Percentiles rank a stretch among this genome's conserved stretches.
These are phyloP conservation scores for Dictyostelium purpureum DNA, from an alignment of 78 protist genomes.

Conservation along the genomic window DNA sequence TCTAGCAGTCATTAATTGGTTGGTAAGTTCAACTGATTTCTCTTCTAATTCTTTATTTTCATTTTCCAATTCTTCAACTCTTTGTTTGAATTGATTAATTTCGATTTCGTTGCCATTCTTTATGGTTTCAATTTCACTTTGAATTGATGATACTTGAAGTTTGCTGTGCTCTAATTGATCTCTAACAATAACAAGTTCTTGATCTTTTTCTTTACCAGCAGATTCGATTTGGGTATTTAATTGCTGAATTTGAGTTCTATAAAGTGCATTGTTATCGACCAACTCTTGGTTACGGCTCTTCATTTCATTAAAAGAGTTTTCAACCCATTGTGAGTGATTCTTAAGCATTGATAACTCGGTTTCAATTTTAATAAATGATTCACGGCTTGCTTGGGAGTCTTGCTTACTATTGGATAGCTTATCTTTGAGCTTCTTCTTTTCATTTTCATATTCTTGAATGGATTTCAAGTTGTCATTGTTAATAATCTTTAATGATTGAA, in stretches of 20 bases:
- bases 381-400: neutral
- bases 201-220: neutral
- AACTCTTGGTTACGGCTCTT: constrained; percentile 47
- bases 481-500: neutral
- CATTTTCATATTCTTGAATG: neutral
- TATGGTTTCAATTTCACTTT: neutral
- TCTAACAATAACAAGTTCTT: neutral
- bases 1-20: neutral
- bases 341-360: constrained; percentile 22
- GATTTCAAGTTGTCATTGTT: neutral
- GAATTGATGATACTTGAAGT: neutral
- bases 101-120: neutral
- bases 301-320: constrained; percentile 23
- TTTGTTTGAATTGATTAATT: neutral
- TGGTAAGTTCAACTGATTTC: neutral
- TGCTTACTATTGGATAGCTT: neutral
- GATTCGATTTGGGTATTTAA: neutral
- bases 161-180: neutral
- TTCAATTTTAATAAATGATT: constrained; percentile 31
- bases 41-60: neutral
- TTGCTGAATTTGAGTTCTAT: neutral
- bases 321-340: constrained; percentile 26
- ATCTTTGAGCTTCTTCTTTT: constrained; percentile 37
- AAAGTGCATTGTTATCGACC: neutral
- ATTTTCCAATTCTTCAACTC: neutral